Conservation (phyloP, 306 rosid genomes). For the Trifolium pratense region DNA sequence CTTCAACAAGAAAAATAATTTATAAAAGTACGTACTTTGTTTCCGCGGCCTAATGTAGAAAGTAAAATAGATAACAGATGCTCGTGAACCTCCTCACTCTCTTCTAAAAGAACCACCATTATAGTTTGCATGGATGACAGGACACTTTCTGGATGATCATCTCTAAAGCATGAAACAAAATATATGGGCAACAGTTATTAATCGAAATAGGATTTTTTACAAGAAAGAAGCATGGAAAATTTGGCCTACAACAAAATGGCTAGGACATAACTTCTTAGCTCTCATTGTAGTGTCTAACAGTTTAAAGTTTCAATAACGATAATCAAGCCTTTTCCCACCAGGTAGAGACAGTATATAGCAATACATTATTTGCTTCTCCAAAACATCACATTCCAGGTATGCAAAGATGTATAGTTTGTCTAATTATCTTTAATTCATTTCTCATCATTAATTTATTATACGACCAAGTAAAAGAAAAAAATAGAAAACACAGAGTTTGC, state of each 20-base stretch:
- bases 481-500: slow-evolving; percentile 24
- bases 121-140: slow-evolving; percentile 93
- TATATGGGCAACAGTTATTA: slow-evolving; percentile 26
- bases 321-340: slow-evolving; percentile 21
- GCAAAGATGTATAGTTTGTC: slow-evolving; percentile 27
- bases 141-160: slow-evolving; percentile 94
- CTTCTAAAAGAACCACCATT: slow-evolving; percentile 91
- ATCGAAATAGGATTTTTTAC: slow-evolving; percentile 10
- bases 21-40: slow-evolving; percentile 62
- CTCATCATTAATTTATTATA: slow-evolving; percentile 6
- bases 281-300: slow-evolving; percentile 12
- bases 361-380: slow-evolving; percentile 18
- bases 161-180: slow-evolving; percentile 66
- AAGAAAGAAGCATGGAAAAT: not conserved
- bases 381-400: slow-evolving; percentile 36
- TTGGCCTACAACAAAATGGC: slow-evolving; percentile 32
- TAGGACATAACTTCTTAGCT: not conserved
- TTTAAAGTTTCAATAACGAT: slow-evolving; percentile 32
- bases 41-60: slow-evolving; percentile 78
- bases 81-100: slow-evolving; percentile 87
- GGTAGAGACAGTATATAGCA: slow-evolving; percentile 18
- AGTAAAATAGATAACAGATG: slow-evolving; percentile 71
- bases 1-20: slow-evolving; percentile 29
- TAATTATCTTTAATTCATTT: slow-evolving; percentile 17
- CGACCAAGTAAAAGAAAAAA: slow-evolving; percentile 4